phyloP scores from a whole-genome alignment of 2,329 filamentous ascomycete genomes.

The Phaeophleospora eucalypticola region DNA sequence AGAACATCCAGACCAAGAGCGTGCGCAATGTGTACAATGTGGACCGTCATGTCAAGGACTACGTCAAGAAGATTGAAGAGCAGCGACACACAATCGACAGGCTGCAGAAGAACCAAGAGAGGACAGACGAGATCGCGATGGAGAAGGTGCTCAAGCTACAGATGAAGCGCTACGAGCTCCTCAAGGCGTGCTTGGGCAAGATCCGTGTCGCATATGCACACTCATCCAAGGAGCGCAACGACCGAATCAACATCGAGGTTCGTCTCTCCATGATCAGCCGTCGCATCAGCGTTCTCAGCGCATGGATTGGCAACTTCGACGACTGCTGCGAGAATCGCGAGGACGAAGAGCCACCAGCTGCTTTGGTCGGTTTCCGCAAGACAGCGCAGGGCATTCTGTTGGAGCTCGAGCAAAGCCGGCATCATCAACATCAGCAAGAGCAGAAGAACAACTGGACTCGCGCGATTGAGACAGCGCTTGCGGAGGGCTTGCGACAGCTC shows the following conservation, averaged over 20 bases:
- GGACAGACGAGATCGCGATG: constrained; percentile 76
- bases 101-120: constrained; percentile 86
- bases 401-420: constrained; percentile 83
- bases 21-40: constrained; percentile 99
- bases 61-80: constrained; percentile 98
- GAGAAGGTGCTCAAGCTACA: constrained; percentile 86
- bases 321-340: constrained; percentile 69
- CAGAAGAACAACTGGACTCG: constrained; percentile 82
- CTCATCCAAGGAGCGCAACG: constrained; percentile 69
- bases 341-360: constrained; percentile 62
- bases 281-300: constrained; percentile 78
- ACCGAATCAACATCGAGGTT: constrained; percentile 75
- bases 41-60: constrained; percentile 98
- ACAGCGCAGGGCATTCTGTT: constrained; percentile 82
- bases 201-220: constrained; percentile 82
- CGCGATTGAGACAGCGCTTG: constrained; percentile 78
- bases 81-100: constrained; percentile 97
- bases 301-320: constrained; percentile 92
- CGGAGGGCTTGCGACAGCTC: constrained; percentile 77
- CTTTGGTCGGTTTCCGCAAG: constrained; percentile 72
- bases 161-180: constrained; percentile 73
- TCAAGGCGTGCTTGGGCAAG: constrained; percentile 73
- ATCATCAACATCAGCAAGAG: constrained; percentile 83
- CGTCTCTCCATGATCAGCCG: constrained; percentile 78
- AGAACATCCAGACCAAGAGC: constrained; percentile 99